A percentile compares a stretch with the other conserved stretches of the same genome.
Evolutionary conservation across 345 rosid genomes (phyloP).

Genomic region (Brassica rapa): DNA sequence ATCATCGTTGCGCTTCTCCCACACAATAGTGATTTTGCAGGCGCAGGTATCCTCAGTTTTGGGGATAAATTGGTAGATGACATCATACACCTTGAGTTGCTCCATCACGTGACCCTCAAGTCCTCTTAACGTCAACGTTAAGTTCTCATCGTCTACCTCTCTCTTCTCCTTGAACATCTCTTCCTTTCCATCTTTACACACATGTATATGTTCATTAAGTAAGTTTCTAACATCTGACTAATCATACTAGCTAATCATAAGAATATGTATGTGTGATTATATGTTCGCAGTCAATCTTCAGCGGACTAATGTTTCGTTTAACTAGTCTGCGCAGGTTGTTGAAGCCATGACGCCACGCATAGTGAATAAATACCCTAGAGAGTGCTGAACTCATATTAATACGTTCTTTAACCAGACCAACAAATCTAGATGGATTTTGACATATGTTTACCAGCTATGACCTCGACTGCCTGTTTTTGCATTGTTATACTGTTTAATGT

Average conservation of each 20-base stretch:
- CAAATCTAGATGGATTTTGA: background rate
- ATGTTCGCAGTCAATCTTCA: background rate
- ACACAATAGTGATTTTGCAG: constrained; percentile 32
- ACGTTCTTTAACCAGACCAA: background rate
- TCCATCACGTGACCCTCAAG: constrained; percentile 38
- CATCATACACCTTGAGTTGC: constrained; percentile 30
- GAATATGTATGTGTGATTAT: background rate
- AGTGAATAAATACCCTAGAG: background rate
- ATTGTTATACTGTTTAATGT: background rate
- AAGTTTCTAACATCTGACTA: background rate
- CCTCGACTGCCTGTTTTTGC: background rate
- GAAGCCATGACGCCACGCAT: background rate
- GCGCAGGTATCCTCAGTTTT: constrained; percentile 29
- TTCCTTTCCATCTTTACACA: constrained; percentile 34
- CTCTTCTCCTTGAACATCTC: constrained; percentile 33
- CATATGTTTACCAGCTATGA: background rate
- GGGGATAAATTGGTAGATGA: constrained; percentile 28
- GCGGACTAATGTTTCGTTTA: background rate
- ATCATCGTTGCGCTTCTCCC: constrained; percentile 42
- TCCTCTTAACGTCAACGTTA: constrained; percentile 30
- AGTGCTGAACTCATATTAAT: background rate
- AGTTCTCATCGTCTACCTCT: constrained; percentile 32
- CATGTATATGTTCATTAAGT: background rate
- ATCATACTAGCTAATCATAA: background rate
- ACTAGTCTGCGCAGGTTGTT: background rate